phyloP scores from a whole-genome alignment of 306 rosid species.

The Prunus mume region DNA sequence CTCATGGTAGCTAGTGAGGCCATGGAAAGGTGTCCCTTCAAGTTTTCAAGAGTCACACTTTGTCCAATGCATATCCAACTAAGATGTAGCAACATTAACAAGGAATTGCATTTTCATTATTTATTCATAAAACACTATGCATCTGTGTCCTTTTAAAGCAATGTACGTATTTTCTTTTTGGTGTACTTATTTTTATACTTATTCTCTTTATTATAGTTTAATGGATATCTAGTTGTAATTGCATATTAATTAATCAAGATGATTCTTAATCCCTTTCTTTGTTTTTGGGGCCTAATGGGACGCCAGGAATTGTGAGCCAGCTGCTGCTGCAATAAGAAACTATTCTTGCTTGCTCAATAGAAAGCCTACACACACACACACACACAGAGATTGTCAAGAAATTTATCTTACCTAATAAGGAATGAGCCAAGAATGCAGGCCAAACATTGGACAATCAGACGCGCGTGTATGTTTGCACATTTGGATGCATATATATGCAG shows the following conservation, averaged over 20 bases:
- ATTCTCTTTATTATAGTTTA: not conserved
- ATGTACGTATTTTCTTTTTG: not conserved
- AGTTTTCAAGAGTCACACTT: conserved; percentile 25
- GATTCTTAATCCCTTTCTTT: not conserved
- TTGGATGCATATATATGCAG: not conserved
- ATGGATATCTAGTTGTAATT: conserved; percentile 5
- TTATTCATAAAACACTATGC: not conserved
- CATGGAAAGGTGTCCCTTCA: conserved; percentile 13
- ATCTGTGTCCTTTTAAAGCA: not conserved
- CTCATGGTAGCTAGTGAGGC: too few relatives aligned
- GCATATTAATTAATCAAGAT: not conserved
- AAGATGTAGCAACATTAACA: not conserved
- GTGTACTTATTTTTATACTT: not conserved
- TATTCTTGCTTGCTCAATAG: not conserved
- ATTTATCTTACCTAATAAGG: not conserved
- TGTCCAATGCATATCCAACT: conserved; percentile 14
- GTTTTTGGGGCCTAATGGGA: not conserved
- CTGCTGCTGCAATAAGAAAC: not conserved
- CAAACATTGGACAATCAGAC: not conserved
- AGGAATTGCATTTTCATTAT: not conserved
- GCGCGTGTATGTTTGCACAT: not conserved
- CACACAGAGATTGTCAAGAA: not conserved
- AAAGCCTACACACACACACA: not conserved
- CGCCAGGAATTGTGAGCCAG: conserved; percentile 3
- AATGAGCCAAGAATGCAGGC: not conserved